Conservation (phyloP, 495 filamentous ascomycete species). For the Lepidopterella palustris region DNA sequence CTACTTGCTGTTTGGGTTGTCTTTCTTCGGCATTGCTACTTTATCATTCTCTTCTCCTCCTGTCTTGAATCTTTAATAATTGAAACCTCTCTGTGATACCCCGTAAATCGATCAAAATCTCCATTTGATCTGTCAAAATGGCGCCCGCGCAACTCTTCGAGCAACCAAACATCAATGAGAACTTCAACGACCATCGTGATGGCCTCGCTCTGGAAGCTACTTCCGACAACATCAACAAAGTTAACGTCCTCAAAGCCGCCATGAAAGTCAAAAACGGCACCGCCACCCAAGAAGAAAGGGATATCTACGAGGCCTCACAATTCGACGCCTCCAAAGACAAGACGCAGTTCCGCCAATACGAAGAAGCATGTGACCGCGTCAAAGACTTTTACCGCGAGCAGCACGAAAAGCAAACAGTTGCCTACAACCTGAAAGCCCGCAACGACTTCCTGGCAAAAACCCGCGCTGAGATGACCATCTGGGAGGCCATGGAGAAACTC, state of each 20-base stretch:
- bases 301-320: slow-evolving; percentile 54
- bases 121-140: slow-evolving; percentile 21
- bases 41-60: background rate
- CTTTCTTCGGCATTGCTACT: background rate
- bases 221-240: slow-evolving; percentile 72
- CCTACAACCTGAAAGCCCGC: slow-evolving; percentile 73
- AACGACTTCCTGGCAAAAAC: slow-evolving; percentile 60
- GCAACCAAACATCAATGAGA: slow-evolving; percentile 27
- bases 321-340: slow-evolving; percentile 79
- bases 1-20: background rate
- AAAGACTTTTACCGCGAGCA: slow-evolving; percentile 79
- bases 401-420: slow-evolving; percentile 77
- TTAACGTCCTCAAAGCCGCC: slow-evolving; percentile 66
- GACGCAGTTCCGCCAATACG: slow-evolving; percentile 71
- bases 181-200: slow-evolving; percentile 43
- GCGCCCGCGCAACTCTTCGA: slow-evolving; percentile 34
- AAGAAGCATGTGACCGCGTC: slow-evolving; percentile 69
- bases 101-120: background rate
- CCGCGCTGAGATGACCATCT: slow-evolving; percentile 71
- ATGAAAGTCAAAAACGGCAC: slow-evolving; percentile 42
- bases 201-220: slow-evolving; percentile 71
- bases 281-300: slow-evolving; percentile 40
- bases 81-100: slow-evolving; percentile 12
- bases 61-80: background rate
- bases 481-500: slow-evolving; percentile 85